A percentile compares a stretch with the other conserved stretches of the same genome.
Evolutionary conservation across 768 basidiomycete species (phyloP).

Genomic region (Mycena pura): DNA sequence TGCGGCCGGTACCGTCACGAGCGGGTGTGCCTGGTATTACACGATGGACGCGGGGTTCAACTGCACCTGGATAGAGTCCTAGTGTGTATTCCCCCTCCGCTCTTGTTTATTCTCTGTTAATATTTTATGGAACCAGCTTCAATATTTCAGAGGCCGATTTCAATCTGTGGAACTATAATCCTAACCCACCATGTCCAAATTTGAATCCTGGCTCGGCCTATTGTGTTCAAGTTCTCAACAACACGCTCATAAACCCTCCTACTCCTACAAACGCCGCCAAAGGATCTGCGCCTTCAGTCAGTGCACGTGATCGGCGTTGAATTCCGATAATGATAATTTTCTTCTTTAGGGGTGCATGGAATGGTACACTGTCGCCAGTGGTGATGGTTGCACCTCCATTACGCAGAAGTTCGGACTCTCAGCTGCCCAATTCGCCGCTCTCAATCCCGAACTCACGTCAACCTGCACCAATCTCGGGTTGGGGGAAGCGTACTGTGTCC

Average conservation of each 20-base stretch:
- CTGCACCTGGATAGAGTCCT: not conserved
- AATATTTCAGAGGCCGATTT: not conserved
- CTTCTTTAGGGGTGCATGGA: too few relatives aligned
- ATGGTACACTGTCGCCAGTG: too few relatives aligned
- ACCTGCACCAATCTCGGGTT: too few relatives aligned
- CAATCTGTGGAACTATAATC: constrained; percentile 1
- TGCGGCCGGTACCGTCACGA: constrained; percentile 1
- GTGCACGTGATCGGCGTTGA: too few relatives aligned
- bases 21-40: constrained; percentile 6
- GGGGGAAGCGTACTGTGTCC: too few relatives aligned
- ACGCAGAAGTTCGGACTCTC: too few relatives aligned
- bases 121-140: not conserved
- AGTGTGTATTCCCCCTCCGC: not conserved
- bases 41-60: not conserved
- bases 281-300: constrained; percentile 9
- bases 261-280: constrained; percentile 5
- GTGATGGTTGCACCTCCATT: too few relatives aligned
- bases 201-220: not conserved
- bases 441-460: too few relatives aligned
- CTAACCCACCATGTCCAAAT: not conserved
- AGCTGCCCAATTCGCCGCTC: too few relatives aligned
- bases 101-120: not conserved
- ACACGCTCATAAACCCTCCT: not conserved
- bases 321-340: too few relatives aligned
- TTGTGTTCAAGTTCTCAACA: constrained; percentile 2